Base-by-base conservation (phyloP, 352 stramenopile genomes). In the Globisporangium middletonii region DNA sequence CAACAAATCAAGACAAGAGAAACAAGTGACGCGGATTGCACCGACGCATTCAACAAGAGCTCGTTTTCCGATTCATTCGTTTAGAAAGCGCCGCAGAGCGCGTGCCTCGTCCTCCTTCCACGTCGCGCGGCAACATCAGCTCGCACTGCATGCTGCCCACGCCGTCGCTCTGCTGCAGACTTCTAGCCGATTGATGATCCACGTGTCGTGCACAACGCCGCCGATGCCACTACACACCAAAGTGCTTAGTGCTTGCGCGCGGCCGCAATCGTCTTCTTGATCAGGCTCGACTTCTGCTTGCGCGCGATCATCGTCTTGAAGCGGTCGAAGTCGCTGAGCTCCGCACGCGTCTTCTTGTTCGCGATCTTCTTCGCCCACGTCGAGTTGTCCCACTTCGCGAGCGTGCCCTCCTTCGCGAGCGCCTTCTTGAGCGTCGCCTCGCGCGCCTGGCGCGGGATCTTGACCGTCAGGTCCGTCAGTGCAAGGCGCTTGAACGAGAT, bases 241-340 rank as follows among this genome's bases (percentile, higher is more conserved):
- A 11, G 23, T 16, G 23, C 50, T 71, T 82, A 84, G 75, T 86
- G 86, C 80, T 95, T 95, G 72, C 83, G 84, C 53, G 75, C 62
- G 16, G 81, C 79, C 52, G 85, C 85, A 47, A 91, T 60, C 43
- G 80, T 67, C 78, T 98, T 97, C 73, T 95, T 96, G 73, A 99
- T 88, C 58, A 98, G 88, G 45, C 77, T 80, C 62, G 81, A 90
- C 88, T 98, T 98, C 77, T 99, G 94, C 92, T 99, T 99, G 77
- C 96, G 96, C 47, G 97, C 97, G 69, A 99, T 96, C 96, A 98
- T 99, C 62, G 98, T 85, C 93, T 99, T 99, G 84, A 99, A 99
- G 72, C 97, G 89, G 72, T 98, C 95, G 68, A 99, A 99, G 87
- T 99, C 98, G 63, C 71, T 96, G 27, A 99, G 81, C 62, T 74